These are phyloP conservation scores for Hibiscus tridactylites DNA, from an alignment of 345 rosid genomes.

Conservation along the genomic window DNA sequence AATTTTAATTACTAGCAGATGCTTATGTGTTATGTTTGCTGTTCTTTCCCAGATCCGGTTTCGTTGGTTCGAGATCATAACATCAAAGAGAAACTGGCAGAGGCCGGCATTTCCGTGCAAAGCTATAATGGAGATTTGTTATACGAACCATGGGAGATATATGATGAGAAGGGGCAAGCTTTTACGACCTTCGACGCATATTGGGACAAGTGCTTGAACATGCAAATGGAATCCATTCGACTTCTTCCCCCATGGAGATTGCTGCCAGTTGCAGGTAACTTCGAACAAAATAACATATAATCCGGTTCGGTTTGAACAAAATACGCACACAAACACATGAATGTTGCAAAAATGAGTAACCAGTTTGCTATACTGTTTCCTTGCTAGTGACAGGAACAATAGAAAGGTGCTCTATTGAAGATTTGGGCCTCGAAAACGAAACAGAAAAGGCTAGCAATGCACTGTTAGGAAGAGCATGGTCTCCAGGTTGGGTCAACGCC, in stretches of 20 bases:
- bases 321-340: neutral
- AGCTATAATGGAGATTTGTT: conserved; percentile 85
- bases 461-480: conserved; percentile 81
- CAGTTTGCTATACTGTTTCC: neutral
- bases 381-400: conserved; percentile 34
- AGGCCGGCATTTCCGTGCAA: conserved; percentile 70
- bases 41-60: conserved; percentile 50
- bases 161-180: conserved; percentile 57
- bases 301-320: neutral
- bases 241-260: conserved; percentile 72
- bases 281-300: neutral
- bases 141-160: conserved; percentile 92
- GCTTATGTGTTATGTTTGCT: neutral
- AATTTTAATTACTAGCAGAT: neutral
- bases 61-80: conserved; percentile 80
- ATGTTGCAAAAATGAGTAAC: neutral
- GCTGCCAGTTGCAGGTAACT: conserved; percentile 51
- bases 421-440: conserved; percentile 72
- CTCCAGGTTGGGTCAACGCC: conserved; percentile 92
- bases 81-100: conserved; percentile 63
- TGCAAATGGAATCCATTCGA: conserved; percentile 52
- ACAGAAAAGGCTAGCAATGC: conserved; percentile 81
- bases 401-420: conserved; percentile 55
- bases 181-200: conserved; percentile 59
- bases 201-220: conserved; percentile 68